Percentiles rank a stretch among this genome's conserved stretches.
These are phyloP conservation scores for Wallacemonas sp. DNA, from an alignment of 208 protist species.

Conservation along the genomic window DNA sequence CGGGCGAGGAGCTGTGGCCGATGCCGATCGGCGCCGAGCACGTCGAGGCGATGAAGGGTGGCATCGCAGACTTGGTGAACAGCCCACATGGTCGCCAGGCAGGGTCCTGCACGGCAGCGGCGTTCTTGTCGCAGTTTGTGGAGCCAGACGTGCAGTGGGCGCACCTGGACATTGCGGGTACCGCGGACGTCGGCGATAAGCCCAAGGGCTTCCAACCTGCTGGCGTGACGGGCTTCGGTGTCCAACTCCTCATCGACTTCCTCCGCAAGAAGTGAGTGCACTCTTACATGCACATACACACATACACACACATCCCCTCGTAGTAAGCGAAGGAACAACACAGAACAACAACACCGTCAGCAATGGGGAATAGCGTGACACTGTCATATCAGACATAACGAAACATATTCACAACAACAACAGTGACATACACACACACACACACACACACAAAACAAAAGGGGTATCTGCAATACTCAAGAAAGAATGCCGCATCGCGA, in stretches of 20 bases:
- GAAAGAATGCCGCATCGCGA: no score
- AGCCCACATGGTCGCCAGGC: slow-evolving; percentile 43
- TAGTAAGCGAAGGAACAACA: no score
- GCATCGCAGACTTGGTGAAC: slow-evolving; percentile 73
- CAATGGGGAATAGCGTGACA: no score
- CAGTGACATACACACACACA: no score
- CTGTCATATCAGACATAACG: no score
- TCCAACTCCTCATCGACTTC: slow-evolving; percentile 82
- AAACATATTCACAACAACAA: no score
- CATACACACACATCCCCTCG: not conserved
- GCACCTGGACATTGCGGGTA: slow-evolving; percentile 85
- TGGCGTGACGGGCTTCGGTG: slow-evolving; percentile 80
- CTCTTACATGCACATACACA: not conserved
- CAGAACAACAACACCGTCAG: no score
- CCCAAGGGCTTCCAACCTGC: slow-evolving; percentile 65
- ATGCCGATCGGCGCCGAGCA: slow-evolving; percentile 88
- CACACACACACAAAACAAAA: no score
- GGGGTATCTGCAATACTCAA: no score
- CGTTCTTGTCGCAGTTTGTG: slow-evolving; percentile 82
- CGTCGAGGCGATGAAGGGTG: slow-evolving; percentile 63
- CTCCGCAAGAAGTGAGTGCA: slow-evolving; percentile 28
- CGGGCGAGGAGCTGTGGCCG: slow-evolving; percentile 83
- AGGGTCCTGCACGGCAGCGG: slow-evolving; percentile 84
- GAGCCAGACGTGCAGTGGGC: slow-evolving; percentile 59
- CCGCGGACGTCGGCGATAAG: slow-evolving; percentile 62